phyloP scores from a whole-genome alignment of 2,329 filamentous ascomycete genomes.

The Tolypocladium ovalisporum region DNA sequence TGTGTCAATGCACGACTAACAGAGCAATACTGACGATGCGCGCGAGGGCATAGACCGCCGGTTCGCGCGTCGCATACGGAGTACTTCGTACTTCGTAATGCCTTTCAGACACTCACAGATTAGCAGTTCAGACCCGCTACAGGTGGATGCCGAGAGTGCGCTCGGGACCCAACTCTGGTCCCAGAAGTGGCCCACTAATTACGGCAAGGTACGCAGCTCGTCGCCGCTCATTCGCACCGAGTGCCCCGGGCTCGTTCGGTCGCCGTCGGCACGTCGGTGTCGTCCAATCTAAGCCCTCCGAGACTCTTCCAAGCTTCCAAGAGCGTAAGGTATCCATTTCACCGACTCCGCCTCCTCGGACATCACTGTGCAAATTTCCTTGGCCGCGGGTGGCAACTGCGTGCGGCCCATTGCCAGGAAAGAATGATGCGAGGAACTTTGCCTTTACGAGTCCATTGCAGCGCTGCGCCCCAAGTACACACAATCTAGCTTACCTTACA shows the following conservation, averaged over 20 bases:
- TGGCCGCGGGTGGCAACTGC: neutral
- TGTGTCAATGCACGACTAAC: neutral
- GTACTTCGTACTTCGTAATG: neutral
- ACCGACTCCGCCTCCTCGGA: neutral
- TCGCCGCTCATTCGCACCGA: neutral
- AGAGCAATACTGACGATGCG: neutral
- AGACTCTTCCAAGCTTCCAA: neutral
- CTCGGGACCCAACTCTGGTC: neutral
- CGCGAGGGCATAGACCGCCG: neutral
- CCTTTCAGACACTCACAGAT: neutral
- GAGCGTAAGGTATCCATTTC: neutral
- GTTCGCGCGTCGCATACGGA: neutral
- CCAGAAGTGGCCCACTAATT: neutral
- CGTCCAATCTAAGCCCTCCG: too few species aligned
- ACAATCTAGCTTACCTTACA: neutral
- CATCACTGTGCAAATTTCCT: neutral
- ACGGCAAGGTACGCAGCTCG: neutral
- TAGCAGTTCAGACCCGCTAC: neutral
- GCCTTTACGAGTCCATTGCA: neutral
- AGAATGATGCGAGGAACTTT: neutral
- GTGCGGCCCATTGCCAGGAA: neutral
- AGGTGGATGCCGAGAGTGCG: neutral
- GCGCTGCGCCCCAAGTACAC: neutral
- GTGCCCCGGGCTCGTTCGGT: neutral
- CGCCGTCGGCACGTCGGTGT: too few species aligned